Percentiles rank a stretch among this genome's conserved stretches.
Conservation (phyloP, 2,329 filamentous ascomycete species). For the Pseudomassariella vexata region DNA sequence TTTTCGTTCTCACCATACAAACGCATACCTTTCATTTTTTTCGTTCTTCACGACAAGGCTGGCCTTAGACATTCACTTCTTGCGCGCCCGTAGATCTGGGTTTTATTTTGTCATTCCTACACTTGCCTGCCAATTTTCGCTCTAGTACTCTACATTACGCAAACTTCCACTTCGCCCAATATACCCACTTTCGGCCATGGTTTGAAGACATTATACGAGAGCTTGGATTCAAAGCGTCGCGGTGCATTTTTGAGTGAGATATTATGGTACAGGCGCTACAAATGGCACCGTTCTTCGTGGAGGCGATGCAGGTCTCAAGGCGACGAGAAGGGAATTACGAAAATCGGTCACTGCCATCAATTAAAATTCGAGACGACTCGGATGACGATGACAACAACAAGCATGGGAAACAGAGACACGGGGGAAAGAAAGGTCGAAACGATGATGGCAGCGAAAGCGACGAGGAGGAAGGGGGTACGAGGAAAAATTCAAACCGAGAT, state of each 20-base stretch:
- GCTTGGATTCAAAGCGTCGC: conserved; percentile 2
- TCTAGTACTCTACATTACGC: conserved; percentile 4
- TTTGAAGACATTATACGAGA: background rate
- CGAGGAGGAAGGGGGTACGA: too few relatives aligned
- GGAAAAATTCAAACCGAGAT: too few relatives aligned
- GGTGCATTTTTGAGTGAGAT: conserved; percentile 5
- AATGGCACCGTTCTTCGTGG: too few relatives aligned
- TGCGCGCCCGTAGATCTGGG: conserved; percentile 10
- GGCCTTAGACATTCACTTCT: conserved; percentile 21
- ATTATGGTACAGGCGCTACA: too few relatives aligned
- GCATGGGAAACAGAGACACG: background rate
- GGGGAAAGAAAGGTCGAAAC: conserved; percentile 6
- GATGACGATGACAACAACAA: conserved; percentile 1
- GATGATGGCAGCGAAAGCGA: conserved; percentile 5
- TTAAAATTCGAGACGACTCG: background rate
- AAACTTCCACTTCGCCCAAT: background rate
- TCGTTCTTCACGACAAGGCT: conserved; percentile 16
- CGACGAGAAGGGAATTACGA: conserved; percentile 4
- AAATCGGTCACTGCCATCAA: conserved; percentile 1
- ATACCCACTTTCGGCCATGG: conserved; percentile 2
- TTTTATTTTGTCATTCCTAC: conserved; percentile 13
- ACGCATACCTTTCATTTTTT: conserved; percentile 10
- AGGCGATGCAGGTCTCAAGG: conserved; percentile 4
- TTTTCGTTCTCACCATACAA: conserved; percentile 13
- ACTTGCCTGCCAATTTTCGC: background rate